Base-by-base conservation (phyloP, 2,329 filamentous ascomycete species). In the Monosporascus sp. region DNA sequence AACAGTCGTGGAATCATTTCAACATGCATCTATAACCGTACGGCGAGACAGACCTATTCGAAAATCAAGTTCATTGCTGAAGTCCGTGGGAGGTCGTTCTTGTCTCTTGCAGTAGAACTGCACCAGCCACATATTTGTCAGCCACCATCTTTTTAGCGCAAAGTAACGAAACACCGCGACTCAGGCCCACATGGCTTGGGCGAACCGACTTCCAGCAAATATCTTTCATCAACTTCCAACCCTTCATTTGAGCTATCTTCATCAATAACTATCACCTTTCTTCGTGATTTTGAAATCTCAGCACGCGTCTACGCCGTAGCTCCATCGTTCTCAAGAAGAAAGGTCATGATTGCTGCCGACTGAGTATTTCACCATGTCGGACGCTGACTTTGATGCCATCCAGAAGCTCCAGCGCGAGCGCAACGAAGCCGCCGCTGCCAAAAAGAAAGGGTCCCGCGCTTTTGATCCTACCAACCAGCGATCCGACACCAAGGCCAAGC, bases 321-420 rank as follows among this genome's bases (percentile, higher is more conserved):
- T 46, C 20, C 22, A 25, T 27, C 24, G 8, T 34, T 22, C 22
- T 27, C 20, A 27, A 46, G 54, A 56, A 64, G 56, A 65, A 55
- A 65, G 64, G 61, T 66, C 62, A 63, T 57, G 54, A 57, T 39
- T 59, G 60, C 47, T 51, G 57, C 59, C 56, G 55, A 53, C 50
- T 61, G 49, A 62, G 58, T 58, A 52, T 48, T 59, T 59, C 71
- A 80, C 70, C 63, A 86, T 86, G 83, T 85, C 83, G 74, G 82
- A 86, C 77, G 86, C 88, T 73, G 90, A 95, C 73, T 94, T 96
- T 74, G 89, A 94, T 69, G 82, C 86, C 67, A 88, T 96, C 73
- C 86, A 86, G 74, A 88, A 86, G 79, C 86, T 93, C 69, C 91
- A 96, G 79, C 86, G 88, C 73, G 91, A 96, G 87, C 90, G 92